A percentile compares a stretch with the other conserved stretches of the same genome.
phyloP scores from a whole-genome alignment of 1,284 basidiomycete species.

The Malassezia cuniculi region DNA sequence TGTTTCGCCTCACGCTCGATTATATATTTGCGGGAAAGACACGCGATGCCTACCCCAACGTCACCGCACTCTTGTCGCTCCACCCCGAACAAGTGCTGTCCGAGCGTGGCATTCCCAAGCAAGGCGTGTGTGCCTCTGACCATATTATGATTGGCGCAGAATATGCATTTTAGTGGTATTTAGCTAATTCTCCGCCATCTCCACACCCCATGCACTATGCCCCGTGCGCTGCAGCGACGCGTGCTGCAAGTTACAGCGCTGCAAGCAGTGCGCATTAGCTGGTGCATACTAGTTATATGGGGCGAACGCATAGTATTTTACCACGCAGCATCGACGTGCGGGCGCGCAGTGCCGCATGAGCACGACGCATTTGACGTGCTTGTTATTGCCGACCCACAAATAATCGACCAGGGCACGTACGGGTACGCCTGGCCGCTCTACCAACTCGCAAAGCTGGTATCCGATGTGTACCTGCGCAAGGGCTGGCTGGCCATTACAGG shows the following conservation, averaged over 20 bases:
- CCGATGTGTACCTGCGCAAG: conserved; percentile 8
- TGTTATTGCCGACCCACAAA: conserved; percentile 5
- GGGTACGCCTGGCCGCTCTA: background rate
- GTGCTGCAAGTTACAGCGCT: too few species aligned
- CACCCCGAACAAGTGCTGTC: conserved; percentile 56
- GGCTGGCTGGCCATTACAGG: conserved; percentile 4
- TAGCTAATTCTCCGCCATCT: too few species aligned
- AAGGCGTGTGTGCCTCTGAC: conserved; percentile 69
- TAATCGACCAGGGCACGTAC: conserved; percentile 3
- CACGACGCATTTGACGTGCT: conserved; percentile 1
- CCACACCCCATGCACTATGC: too few species aligned
- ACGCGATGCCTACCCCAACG: conserved; percentile 40
- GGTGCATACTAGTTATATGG: conserved; percentile 6
- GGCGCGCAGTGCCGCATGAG: background rate
- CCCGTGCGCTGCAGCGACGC: too few species aligned
- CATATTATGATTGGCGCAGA: conserved; percentile 60
- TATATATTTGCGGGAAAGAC: conserved; percentile 43
- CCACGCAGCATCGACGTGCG: conserved; percentile 1
- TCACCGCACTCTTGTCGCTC: conserved; percentile 57
- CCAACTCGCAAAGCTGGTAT: background rate
- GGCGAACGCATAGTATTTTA: conserved; percentile 5
- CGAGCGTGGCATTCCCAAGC: conserved; percentile 64
- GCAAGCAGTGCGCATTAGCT: background rate
- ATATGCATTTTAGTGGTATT: conserved; percentile 11
- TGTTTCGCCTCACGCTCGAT: conserved; percentile 37